These are phyloP conservation scores for Canavalia ensiformis DNA, from an alignment of 306 rosid genomes.

Conservation along the genomic window DNA sequence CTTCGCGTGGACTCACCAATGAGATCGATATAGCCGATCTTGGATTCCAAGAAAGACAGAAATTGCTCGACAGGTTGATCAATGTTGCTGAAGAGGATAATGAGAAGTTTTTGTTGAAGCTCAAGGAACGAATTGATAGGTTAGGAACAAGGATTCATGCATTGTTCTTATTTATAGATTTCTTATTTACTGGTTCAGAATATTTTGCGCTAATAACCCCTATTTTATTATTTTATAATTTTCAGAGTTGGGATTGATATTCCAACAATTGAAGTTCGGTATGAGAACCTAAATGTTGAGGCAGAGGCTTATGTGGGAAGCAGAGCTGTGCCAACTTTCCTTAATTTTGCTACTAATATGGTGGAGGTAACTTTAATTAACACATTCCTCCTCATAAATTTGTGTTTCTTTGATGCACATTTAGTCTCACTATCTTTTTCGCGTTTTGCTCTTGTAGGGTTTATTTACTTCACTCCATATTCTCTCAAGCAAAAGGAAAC, in stretches of 20 bases:
- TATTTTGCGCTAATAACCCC: neutral
- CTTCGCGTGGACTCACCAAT: constrained; percentile 53
- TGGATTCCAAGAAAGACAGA: constrained; percentile 55
- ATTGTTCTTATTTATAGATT: neutral
- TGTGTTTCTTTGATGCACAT: constrained; percentile 18
- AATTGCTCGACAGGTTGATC: constrained; percentile 56
- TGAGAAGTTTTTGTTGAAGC: constrained; percentile 62
- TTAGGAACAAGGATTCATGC: constrained; percentile 18
- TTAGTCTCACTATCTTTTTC: neutral
- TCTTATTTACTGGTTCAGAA: neutral
- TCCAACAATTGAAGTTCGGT: constrained; percentile 80
- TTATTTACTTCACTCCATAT: constrained; percentile 53
- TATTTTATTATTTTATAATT: neutral
- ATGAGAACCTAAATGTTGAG: constrained; percentile 67
- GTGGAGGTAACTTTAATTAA: constrained; percentile 50
- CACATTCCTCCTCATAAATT: neutral
- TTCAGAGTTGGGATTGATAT: constrained; percentile 72
- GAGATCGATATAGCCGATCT: constrained; percentile 67
- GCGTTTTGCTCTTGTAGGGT: constrained; percentile 37
- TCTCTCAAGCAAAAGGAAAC: constrained; percentile 53
- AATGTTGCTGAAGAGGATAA: constrained; percentile 57
- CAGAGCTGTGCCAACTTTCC: constrained; percentile 68
- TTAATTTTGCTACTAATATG: constrained; percentile 56
- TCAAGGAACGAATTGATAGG: constrained; percentile 78
- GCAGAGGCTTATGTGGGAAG: constrained; percentile 75